A percentile compares a stretch with the other conserved stretches of the same genome.
Evolutionary conservation across 2,329 filamentous ascomycete genomes (phyloP).

Genomic region (Rutstroemia sp.): DNA sequence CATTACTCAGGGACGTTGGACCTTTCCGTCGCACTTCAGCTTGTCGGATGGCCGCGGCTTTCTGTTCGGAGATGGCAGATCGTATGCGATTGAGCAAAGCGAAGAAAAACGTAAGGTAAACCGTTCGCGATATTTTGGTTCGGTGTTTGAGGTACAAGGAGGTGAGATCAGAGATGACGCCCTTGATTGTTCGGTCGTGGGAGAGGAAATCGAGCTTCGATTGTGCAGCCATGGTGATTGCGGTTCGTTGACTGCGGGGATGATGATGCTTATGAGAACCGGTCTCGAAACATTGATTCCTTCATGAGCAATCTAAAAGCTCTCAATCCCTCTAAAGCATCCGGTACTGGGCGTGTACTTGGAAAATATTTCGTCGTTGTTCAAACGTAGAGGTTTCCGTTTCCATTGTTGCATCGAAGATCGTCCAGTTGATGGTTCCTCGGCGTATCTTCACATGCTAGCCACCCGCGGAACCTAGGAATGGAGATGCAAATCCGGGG

Average conservation of each 20-base stretch:
- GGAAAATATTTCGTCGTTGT: not conserved
- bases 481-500: conserved; percentile 3
- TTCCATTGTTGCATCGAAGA: conserved; percentile 2
- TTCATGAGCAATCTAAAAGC: not conserved
- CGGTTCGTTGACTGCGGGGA: not conserved
- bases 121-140: conserved; percentile 71
- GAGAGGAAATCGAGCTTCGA: conserved; percentile 70
- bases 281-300: not conserved
- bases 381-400: not conserved
- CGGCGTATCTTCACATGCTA: conserved; percentile 9
- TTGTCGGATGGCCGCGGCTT: conserved; percentile 67
- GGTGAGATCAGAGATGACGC: conserved; percentile 58
- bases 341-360: too few species aligned
- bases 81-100: conserved; percentile 81
- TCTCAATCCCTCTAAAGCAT: too few species aligned
- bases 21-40: conserved; percentile 48
- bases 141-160: conserved; percentile 71
- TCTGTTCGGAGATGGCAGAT: conserved; percentile 87
- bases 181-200: conserved; percentile 55
- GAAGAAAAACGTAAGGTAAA: conserved; percentile 76
- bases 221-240: conserved; percentile 58
- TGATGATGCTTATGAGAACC: not conserved
- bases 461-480: not conserved
- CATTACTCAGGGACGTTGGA: conserved; percentile 37
- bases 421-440: not conserved